Base-by-base conservation (phyloP, 805 yeast genomes). In the Candida coleopterorum region DNA sequence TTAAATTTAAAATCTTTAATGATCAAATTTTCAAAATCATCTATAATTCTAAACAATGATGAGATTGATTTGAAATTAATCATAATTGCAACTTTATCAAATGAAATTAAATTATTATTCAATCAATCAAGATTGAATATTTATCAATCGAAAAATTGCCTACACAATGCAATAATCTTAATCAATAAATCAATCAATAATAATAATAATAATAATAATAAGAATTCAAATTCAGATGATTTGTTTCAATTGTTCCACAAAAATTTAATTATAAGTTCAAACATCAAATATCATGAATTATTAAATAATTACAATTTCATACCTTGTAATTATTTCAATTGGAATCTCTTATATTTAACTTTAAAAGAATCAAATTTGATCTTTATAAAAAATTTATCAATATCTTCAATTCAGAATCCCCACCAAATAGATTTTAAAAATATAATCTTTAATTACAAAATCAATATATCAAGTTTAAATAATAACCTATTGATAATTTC, bases 81-180 rank as follows among this genome's bases (percentile, higher is more conserved):
- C 10, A 45, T 62, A 9, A 47, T 55, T 9, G 39, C 57, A 18
- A 62, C 70, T 1, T 47, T 65, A 25, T 45, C 55, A 4, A 65
- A 64, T 43, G 71, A 65, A 37, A 43, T 64, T 32, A 62, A 59
- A 32, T 38, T 46, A 32, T 38, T 46, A 18, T 26, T 9, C 12
- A 34, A 28, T 18, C 24, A 28, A 14, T 6, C 53, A 9, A 45
- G 44, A 21, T 42, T 57, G 23, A 33, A 50, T 18, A 47, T 62
- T 3, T 64, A 45, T 40, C 50, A 67, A 24, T 59, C 64, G 43
- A 64, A 64, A 34, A 63, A 68, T 41, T 58, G 62, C 18, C 50
- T 76, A 8, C 81, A 77, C 43, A 74, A 75, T 48, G 64, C 78
- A 0, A 69, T 75, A 14, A 75, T 76, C 11, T 59, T 75, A 45